Base-by-base conservation (phyloP, 148 eudicot species). In the Polygonum aviculare region DNA sequence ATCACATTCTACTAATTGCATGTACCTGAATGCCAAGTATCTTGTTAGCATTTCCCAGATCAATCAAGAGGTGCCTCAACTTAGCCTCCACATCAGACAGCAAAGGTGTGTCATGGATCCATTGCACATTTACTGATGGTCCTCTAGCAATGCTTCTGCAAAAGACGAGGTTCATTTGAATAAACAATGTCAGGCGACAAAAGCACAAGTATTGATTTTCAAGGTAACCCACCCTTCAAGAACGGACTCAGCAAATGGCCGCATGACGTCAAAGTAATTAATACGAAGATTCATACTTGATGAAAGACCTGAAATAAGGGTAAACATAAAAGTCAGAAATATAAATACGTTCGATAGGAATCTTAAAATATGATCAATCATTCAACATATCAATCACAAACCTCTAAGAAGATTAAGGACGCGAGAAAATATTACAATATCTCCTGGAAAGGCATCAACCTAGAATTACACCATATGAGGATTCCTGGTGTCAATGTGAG, bases 361-460 rank as follows among this genome's bases (percentile, higher is more conserved):
- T 44, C 54, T 48, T 15, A 26, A 9, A 10, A 15, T 18, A 72
- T 72, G 35, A 72, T 48, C 44, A 72, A 44, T 72, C 33, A 44
- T 12, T n/a, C 44, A 36, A 21, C 0, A 33, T 40, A 74, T 39
- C 67, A n/a, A 71, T 65, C 38, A 70, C 62, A 77, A 31, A 95
- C 99, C 99, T 93, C 99, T 86, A 69, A 95, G 91, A 74, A 95
- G 93, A 90, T 95, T 95, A 76, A 95, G 91, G 69, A 95, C 99
- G 59, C 98, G 84, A 19, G 92, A 77, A 79, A 95, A 95, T 77
- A 95, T 95, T 71, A 95, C 96, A 47, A 93, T 91, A 85, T 95
- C 99, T 74, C 99, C 98, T 9, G 99, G 99, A 83, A 95, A 95
- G 82, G 99, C 99, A 85, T 93, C 99, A 80, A 95, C 87, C 99